Base-by-base conservation (phyloP, 163 green algal genomes). In the Chloromonas sp. region DNA sequence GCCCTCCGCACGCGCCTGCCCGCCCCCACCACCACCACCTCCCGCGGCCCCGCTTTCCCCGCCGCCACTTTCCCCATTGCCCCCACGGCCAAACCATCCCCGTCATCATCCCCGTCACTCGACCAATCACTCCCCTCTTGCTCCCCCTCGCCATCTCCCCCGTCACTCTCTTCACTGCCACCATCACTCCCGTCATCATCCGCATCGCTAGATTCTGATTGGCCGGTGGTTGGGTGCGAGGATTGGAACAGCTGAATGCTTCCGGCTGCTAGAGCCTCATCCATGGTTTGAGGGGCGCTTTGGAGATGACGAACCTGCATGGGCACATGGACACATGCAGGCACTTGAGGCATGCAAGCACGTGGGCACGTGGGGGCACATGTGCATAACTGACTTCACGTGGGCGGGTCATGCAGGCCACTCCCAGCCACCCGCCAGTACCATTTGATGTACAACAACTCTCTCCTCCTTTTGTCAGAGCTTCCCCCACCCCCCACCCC, bases 241-340 rank as follows among this genome's bases (percentile, higher is more conserved):
- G 36, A 36, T 57, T 85, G 81, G 87, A 98, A 97, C 71, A 98
- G 83, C 77, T 87, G 89, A 76, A 98, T 95, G 5, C 78, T 78
- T 3, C 85, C 83, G 11, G 78, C 79, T 36, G 82, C 70, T 62
- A 98, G 89, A 86, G 93, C 94, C 87, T 96, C 94, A 85, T 98
- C 95, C 60, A 98, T 84, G 0, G 89, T 85, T 62, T 89, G 70
- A 58, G 89, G 70, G 2, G 90, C 85, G 58, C 57, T 87, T 86
- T 94, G 90, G 79, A 96, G 91, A 11, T 70, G 15, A 2, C 87
- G 61, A 61, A 89, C 88, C 86, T 95, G 91, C 83, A 98, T 36
- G 66, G 66, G 66, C 66, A 74, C 66, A 74, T 11, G 66, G 5
- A 36, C 36, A 36, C 36, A 36, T 36, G 36, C 36, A 36, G 36